Evolutionary conservation across 2,329 filamentous ascomycete species (phyloP).

Genomic region (Conoideocrella luteorostrata): DNA sequence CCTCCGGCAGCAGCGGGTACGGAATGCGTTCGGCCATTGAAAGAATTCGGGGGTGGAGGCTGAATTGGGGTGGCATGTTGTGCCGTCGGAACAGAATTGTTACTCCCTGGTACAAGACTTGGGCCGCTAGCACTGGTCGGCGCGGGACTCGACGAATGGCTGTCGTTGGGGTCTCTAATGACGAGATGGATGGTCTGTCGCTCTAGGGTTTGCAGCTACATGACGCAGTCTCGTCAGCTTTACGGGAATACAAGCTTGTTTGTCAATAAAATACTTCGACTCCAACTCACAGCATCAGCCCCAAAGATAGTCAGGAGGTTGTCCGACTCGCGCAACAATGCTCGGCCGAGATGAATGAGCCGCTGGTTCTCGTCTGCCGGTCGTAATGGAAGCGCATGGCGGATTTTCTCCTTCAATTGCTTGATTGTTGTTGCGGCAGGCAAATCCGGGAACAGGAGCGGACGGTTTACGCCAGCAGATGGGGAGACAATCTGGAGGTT

Average conservation of each 20-base stretch:
- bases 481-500: conserved; percentile 55
- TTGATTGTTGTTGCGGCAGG: conserved; percentile 46
- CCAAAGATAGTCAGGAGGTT: conserved; percentile 53
- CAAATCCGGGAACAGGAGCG: conserved; percentile 42
- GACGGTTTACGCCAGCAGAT: conserved; percentile 45
- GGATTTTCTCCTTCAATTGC: conserved; percentile 53
- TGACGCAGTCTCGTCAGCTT: conserved; percentile 10
- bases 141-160: conserved; percentile 19
- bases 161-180: conserved; percentile 33
- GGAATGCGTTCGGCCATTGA: conserved; percentile 23
- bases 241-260: background rate
- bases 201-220: conserved; percentile 36
- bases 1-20: conserved; percentile 20
- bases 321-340: conserved; percentile 47
- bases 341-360: conserved; percentile 54
- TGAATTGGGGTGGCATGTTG: conserved; percentile 12
- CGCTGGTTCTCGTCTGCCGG: conserved; percentile 50
- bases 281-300: conserved; percentile 39
- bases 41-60: conserved; percentile 19
- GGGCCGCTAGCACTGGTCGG: conserved; percentile 18
- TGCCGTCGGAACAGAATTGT: background rate
- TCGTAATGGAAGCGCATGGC: conserved; percentile 40
- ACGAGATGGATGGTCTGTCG: conserved; percentile 50
- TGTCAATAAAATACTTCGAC: background rate
- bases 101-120: conserved; percentile 16